phyloP scores from a whole-genome alignment of 495 filamentous ascomycete species.

The Oleoguttula mirabilis region DNA sequence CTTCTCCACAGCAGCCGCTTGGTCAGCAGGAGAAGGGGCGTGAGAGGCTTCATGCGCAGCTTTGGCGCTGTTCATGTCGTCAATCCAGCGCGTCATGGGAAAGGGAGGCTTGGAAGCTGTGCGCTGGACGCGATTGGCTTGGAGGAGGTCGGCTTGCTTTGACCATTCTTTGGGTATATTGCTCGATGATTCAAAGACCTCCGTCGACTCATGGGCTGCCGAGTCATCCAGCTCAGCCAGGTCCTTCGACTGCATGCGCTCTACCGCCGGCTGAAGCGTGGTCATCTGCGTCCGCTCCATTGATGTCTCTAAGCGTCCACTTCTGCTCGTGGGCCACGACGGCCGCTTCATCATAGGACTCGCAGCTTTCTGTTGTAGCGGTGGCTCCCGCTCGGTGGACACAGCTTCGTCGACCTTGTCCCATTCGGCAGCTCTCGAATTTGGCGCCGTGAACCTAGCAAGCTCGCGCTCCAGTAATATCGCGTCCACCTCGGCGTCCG shows the following conservation, averaged over 20 bases:
- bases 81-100: slow-evolving; percentile 4
- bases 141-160: slow-evolving; percentile 16
- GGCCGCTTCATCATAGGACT: no score
- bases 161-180: slow-evolving; percentile 11
- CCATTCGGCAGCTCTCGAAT: slow-evolving; percentile 2
- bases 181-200: not conserved
- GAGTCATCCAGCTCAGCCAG: slow-evolving; percentile 13
- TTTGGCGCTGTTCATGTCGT: slow-evolving; percentile 2
- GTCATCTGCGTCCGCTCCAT: no score
- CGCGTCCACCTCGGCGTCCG: not conserved
- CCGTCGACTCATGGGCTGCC: slow-evolving; percentile 19
- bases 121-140: slow-evolving; percentile 14
- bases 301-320: no score
- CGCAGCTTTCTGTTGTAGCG: no score
- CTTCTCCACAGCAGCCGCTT: not conserved
- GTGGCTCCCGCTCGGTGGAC: no score
- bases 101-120: slow-evolving; percentile 4
- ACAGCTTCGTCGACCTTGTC: slow-evolving; percentile 1
- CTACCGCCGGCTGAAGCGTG: slow-evolving; percentile 3
- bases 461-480: no score
- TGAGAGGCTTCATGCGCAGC: not conserved
- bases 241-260: slow-evolving; percentile 12
- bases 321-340: no score
- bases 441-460: no score
- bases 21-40: not conserved